Evolutionary conservation across 148 eudicot species (phyloP).

Genomic region (Linanthus parryae): DNA sequence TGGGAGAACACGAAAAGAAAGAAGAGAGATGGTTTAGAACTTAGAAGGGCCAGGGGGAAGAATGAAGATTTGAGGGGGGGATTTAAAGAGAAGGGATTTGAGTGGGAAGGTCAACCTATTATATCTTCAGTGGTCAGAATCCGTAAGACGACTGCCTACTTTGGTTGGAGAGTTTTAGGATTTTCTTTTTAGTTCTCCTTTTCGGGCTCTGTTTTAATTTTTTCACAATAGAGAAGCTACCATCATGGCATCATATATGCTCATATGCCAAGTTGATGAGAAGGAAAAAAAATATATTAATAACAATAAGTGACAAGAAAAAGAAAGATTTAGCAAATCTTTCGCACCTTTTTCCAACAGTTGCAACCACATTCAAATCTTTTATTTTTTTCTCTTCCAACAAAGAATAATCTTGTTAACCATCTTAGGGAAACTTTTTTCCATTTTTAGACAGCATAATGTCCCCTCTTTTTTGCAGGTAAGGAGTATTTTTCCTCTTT

Average conservation of each 20-base stretch:
- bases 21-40: no score
- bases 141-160: constrained; percentile 54
- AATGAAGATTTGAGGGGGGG: constrained; percentile 27
- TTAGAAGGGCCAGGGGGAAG: no score
- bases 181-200: constrained; percentile 18
- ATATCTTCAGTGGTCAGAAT: constrained; percentile 29
- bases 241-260: not conserved
- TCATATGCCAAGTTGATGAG: constrained; percentile 32
- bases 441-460: constrained; percentile 14
- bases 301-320: constrained; percentile 26
- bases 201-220: constrained; percentile 16
- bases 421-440: constrained; percentile 15
- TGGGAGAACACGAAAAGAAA: constrained; percentile 17
- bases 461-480: constrained; percentile 4
- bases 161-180: constrained; percentile 20
- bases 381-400: constrained; percentile 9
- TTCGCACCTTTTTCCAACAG: constrained; percentile 38
- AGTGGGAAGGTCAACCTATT: constrained; percentile 43
- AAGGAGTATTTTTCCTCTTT: no score
- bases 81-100: constrained; percentile 37
- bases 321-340: constrained; percentile 49
- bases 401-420: constrained; percentile 15
- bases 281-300: constrained; percentile 23
- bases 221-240: not conserved
- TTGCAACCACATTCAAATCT: constrained; percentile 31